Base-by-base conservation (phyloP, 2,329 filamentous ascomycete species). In the Venturia carpophila region DNA sequence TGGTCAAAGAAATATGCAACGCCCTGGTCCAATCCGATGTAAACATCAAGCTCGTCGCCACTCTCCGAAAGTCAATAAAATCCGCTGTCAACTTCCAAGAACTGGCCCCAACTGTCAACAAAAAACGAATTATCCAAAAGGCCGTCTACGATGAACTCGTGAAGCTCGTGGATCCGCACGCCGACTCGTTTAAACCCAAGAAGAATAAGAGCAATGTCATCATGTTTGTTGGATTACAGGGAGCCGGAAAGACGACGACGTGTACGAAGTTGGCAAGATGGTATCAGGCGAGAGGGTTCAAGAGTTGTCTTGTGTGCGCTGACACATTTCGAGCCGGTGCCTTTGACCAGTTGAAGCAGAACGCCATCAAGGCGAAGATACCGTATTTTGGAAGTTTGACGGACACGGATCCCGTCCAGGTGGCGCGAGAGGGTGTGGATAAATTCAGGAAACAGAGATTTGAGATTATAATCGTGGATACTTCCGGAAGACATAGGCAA, bases 401-500 rank as follows among this genome's bases (percentile, higher is more conserved):
- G 2, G 92, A 99, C 79, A 97, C 92, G 9, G 94, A 99, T 73
- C 94, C 94, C 0, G 92, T 93, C 0, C 87, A 92, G 6, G 94
- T 99, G 21, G 93, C 94, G 0, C 85, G 87, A n/a, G 92, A 97
- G 70, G 94, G 94, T 78, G 94, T 99, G 41, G 92, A 96, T 60
- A 95, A 97, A 78, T 99, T 99, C 82, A 97, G 96, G 80, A 97
- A 97, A 81, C 94, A 99, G 79, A 85, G 87, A 60, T 99, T 99
- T 74, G 94, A 99, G 77, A 88, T 99, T 70, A 99, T 99, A 72
- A 97, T 99, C 68, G 94, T 99, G 65, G 94, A 99, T 79, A 99
- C 94, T 0, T 96, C 91, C 60, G 94, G 94, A 76, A 84, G 94
- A 70, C 94, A 99, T 79, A 87, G 92, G 73, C 94, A 99, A 74